phyloP scores from a whole-genome alignment of 179 eudicot genomes.

The Carnegiea gigantea region DNA sequence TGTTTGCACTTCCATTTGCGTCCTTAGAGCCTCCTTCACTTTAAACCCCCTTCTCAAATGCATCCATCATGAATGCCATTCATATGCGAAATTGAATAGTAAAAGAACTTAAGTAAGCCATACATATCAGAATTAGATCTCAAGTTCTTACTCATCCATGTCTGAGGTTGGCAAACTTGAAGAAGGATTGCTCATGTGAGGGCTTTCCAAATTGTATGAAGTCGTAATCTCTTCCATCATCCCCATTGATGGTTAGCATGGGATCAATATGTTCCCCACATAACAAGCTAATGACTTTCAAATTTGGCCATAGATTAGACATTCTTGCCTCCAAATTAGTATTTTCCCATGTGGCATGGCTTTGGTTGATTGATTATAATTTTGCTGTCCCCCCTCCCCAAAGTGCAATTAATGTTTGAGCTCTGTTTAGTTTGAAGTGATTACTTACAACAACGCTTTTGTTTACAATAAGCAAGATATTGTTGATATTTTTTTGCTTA shows the following conservation, averaged over 20 bases:
- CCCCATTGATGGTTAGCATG: constrained; percentile 20
- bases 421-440: too few species aligned
- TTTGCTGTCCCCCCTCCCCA: too few species aligned
- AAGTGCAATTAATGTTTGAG: too few species aligned
- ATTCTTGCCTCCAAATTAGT: not conserved
- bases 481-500: too few species aligned
- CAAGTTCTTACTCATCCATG: constrained; percentile 58
- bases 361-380: not conserved
- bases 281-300: not conserved
- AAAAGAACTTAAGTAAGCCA: constrained; percentile 1
- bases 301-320: not conserved
- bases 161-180: constrained; percentile 62
- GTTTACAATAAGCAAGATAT: too few species aligned
- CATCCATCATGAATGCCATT: constrained; percentile 17
- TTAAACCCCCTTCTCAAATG: constrained; percentile 52
- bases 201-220: constrained; percentile 60
- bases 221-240: constrained; percentile 45
- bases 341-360: not conserved
- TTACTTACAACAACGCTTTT: too few species aligned
- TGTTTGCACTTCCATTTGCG: constrained; percentile 79
- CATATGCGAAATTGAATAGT: not conserved
- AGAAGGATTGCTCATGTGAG: constrained; percentile 53
- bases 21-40: constrained; percentile 77
- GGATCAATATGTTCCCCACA: not conserved
- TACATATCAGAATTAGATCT: constrained; percentile 1